phyloP scores from a whole-genome alignment of 495 filamentous ascomycete species.

The Chaetomium cochliodes region DNA sequence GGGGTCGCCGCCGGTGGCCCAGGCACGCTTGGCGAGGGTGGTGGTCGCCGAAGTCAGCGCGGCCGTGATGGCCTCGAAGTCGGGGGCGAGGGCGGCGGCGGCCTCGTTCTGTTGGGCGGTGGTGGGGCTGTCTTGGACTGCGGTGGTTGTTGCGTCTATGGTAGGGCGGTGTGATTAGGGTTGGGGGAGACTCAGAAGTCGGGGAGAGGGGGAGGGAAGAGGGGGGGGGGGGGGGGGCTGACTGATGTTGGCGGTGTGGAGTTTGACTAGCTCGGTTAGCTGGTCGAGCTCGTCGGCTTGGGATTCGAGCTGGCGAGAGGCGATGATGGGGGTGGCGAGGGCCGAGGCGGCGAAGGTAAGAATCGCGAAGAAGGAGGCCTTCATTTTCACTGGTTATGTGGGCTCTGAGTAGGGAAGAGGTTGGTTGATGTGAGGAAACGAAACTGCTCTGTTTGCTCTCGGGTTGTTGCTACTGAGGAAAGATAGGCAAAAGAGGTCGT shows the following conservation, averaged over 20 bases:
- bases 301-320: conserved; percentile 31
- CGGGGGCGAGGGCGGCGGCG: conserved; percentile 35
- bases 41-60: conserved; percentile 34
- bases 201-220: background rate
- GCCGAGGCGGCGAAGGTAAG: conserved; percentile 38
- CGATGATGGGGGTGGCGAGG: conserved; percentile 37
- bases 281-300: conserved; percentile 38
- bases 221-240: conserved; percentile 17
- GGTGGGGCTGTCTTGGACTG: conserved; percentile 30
- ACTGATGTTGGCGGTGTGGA: conserved; percentile 42
- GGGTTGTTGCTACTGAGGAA: conserved; percentile 12
- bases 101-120: conserved; percentile 30
- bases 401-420: conserved; percentile 2
- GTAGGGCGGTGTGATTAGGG: background rate
- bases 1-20: conserved; percentile 15
- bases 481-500: background rate
- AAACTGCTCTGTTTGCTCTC: background rate
- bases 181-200: too few species aligned
- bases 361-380: conserved; percentile 38
- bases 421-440: background rate
- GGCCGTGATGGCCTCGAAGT: conserved; percentile 36
- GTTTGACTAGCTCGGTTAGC: conserved; percentile 33
- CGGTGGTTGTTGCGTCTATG: conserved; percentile 31
- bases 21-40: conserved; percentile 35
- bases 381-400: conserved; percentile 34